These are phyloP conservation scores for Puccinia polysora DNA, from an alignment of 1,284 basidiomycete genomes.

Conservation along the genomic window DNA sequence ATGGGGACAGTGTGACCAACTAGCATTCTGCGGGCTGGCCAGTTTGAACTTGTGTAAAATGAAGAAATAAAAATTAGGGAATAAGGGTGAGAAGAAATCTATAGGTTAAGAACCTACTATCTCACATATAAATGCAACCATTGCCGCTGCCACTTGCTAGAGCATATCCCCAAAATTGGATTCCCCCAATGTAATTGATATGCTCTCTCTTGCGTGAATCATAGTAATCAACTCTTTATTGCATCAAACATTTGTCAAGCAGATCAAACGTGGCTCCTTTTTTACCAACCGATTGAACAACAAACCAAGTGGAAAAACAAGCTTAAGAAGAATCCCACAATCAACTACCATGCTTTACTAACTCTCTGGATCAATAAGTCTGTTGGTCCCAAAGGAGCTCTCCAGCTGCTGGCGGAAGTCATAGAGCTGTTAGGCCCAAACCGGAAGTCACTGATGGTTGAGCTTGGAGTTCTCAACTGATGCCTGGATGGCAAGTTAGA, in stretches of 20 bases:
- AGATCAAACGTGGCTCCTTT: conserved; percentile 22
- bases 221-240: not conserved
- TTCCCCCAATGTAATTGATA: conserved; percentile 91
- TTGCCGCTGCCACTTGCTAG: conserved; percentile 94
- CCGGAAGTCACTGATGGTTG: conserved; percentile 47
- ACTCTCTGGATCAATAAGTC: no score
- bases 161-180: conserved; percentile 98
- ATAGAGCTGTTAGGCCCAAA: conserved; percentile 38
- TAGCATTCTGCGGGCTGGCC: conserved; percentile 88
- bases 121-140: conserved; percentile 98
- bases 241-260: conserved; percentile 25
- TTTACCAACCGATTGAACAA: no score
- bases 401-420: conserved; percentile 3
- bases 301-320: no score
- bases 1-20: conserved; percentile 89
- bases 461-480: conserved; percentile 52
- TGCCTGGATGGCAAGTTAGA: conserved; percentile 46
- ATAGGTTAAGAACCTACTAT: conserved; percentile 60
- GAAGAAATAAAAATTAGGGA: not conserved
- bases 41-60: conserved; percentile 71
- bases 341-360: no score
- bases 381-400: not conserved
- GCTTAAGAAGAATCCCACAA: no score
- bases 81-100: conserved; percentile 7
- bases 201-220: conserved; percentile 55